Conservation (phyloP, 768 basidiomycete species). For the Nevesoporus exiguus region DNA sequence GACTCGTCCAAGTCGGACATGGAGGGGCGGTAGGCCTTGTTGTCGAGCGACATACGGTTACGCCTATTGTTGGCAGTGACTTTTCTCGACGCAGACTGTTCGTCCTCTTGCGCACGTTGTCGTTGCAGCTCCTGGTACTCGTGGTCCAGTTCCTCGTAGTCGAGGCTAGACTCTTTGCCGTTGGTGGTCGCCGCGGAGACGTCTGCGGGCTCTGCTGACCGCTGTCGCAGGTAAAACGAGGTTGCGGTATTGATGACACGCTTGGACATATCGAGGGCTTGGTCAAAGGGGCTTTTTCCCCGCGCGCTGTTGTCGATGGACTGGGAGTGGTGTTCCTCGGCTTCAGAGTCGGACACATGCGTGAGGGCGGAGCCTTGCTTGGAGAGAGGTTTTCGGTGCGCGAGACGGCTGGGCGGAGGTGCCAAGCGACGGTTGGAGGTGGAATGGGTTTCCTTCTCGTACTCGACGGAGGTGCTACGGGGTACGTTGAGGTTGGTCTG, state of each 20-base stretch:
- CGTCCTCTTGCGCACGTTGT: conserved; percentile 23
- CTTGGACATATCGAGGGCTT: conserved; percentile 53
- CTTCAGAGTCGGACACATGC: conserved; percentile 69
- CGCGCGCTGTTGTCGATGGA: conserved; percentile 39
- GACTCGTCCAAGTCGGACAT: conserved; percentile 63
- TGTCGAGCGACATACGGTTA: conserved; percentile 68
- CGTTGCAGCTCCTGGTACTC: conserved; percentile 45
- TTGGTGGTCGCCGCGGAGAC: conserved; percentile 38
- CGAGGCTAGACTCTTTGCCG: conserved; percentile 55
- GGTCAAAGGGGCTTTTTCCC: conserved; percentile 68
- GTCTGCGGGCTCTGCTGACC: conserved; percentile 52
- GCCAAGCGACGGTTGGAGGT: conserved; percentile 56
- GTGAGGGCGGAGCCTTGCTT: conserved; percentile 49
- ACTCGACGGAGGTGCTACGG: conserved; percentile 77
- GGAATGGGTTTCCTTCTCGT: conserved; percentile 61
- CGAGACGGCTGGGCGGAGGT: conserved; percentile 52
- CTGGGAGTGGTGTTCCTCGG: conserved; percentile 41
- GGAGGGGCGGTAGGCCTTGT: conserved; percentile 76
- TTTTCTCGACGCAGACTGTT: conserved; percentile 33
- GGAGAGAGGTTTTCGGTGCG: conserved; percentile 47
- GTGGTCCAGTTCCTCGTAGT: conserved; percentile 74
- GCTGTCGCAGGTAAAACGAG: conserved; percentile 60
- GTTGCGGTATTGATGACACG: conserved; percentile 52
- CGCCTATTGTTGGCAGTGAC: conserved; percentile 41
- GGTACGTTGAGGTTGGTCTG: conserved; percentile 47